Conservation (phyloP, 768 basidiomycete species). For the Fomitopsis serialis region DNA sequence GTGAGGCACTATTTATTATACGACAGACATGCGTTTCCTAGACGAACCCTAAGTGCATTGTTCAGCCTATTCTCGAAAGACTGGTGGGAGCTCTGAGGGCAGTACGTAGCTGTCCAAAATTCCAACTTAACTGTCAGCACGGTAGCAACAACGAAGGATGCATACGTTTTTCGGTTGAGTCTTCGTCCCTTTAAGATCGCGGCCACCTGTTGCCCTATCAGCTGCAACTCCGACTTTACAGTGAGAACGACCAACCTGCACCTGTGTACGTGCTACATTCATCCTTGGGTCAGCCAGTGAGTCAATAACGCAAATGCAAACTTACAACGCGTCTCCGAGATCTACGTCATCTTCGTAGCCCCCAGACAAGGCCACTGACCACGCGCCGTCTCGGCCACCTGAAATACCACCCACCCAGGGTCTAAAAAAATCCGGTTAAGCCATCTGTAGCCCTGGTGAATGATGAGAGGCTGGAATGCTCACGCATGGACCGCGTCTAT, state of each 20-base stretch:
- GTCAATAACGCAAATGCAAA: slow-evolving; percentile 28
- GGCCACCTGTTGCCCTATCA: slow-evolving; percentile 68
- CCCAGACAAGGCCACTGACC: slow-evolving; percentile 83
- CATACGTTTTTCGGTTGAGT: slow-evolving; percentile 77
- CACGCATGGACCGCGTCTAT: slow-evolving; percentile 82
- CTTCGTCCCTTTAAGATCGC: slow-evolving; percentile 84
- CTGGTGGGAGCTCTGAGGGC: slow-evolving; percentile 86
- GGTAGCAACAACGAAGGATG: slow-evolving; percentile 3
- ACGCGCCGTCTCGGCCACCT: slow-evolving; percentile 62
- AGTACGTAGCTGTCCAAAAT: slow-evolving; percentile 73
- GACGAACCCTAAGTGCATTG: slow-evolving; percentile 53
- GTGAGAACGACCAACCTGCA: slow-evolving; percentile 40
- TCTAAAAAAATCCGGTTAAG: slow-evolving; percentile 29
- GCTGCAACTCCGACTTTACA: too few species aligned
- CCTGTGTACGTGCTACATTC: slow-evolving; percentile 69
- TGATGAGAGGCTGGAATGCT: slow-evolving; percentile 22
- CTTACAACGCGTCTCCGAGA: slow-evolving; percentile 77
- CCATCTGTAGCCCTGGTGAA: slow-evolving; percentile 1
- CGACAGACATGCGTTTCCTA: too few species aligned
- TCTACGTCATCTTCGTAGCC: slow-evolving; percentile 88
- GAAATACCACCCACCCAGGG: slow-evolving; percentile 85
- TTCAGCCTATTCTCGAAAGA: slow-evolving; percentile 72
- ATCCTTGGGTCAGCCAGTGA: background rate
- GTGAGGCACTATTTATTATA: too few species aligned
- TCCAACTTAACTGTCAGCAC: too few species aligned